phyloP scores from a whole-genome alignment of 1,284 basidiomycete species.

The Anthracocystis panici-leucophaei region DNA sequence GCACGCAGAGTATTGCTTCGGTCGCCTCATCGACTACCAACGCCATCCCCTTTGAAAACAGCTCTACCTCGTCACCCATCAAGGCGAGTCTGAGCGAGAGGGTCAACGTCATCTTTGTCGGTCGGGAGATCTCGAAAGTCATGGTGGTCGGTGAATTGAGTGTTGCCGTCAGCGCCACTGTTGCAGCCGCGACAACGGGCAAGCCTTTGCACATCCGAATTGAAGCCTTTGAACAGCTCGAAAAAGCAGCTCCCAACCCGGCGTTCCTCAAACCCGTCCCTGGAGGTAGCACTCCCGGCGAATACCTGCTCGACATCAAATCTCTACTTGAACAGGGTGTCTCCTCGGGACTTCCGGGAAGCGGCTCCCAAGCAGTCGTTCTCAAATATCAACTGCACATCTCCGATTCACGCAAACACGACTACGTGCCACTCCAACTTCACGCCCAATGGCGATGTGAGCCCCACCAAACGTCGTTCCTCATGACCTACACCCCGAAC shows the following conservation, averaged over 20 bases:
- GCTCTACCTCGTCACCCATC: constrained; percentile 24
- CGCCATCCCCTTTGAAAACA: constrained; percentile 53
- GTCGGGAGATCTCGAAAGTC: constrained; percentile 70
- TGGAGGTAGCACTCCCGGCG: constrained; percentile 69
- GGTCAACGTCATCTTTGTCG: constrained; percentile 72
- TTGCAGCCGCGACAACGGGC: constrained; percentile 8
- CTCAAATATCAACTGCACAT: constrained; percentile 74
- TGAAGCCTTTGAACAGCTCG: constrained; percentile 71
- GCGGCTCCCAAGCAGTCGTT: constrained; percentile 67
- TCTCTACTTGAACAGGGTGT: constrained; percentile 61
- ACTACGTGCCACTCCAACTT: constrained; percentile 71
- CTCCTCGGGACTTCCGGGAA: constrained; percentile 20
- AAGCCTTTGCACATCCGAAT: constrained; percentile 70
- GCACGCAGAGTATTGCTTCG: constrained; percentile 58
- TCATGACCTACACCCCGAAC: constrained; percentile 71
- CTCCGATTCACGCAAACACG: constrained; percentile 63
- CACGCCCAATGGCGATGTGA: constrained; percentile 73
- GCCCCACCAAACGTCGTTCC: constrained; percentile 72
- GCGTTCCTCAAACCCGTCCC: constrained; percentile 71
- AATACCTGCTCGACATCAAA: constrained; percentile 72
- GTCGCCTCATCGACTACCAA: constrained; percentile 41
- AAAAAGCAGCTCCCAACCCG: constrained; percentile 73
- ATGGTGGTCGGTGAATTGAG: constrained; percentile 73
- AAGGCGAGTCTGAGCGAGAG: constrained; percentile 72
- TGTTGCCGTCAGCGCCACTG: constrained; percentile 34